Evolutionary conservation across 768 basidiomycete genomes (phyloP), one percentile per base, ranked within the genome.

Genomic region (Sarcodon aspratus): DNA sequence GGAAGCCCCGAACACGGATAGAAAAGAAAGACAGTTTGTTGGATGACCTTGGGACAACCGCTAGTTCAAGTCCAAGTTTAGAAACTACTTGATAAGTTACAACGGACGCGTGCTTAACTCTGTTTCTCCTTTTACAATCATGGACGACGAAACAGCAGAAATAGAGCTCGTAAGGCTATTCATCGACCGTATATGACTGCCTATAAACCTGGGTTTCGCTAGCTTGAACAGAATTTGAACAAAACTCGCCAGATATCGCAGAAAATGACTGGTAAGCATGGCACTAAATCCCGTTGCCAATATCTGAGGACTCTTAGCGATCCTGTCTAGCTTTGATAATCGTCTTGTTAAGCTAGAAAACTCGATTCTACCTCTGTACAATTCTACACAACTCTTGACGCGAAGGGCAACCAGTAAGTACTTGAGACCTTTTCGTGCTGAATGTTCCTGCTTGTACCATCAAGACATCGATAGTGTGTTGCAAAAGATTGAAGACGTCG

Each of bases 161-260:
- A 84, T 86, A 38, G 83, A 85, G 66, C 74, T 85, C 52, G 82
- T 82, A 54, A 27, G 65, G 54, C 17, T 33, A n/a, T 6, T 36
- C 21, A 33, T 3, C 15, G 34, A 10, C 33, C 9, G 34, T 7
- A 7, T 9, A 27, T 27, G 7, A 33, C 12, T n/a, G n/a, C 4
- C 12, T 35, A 27, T 44, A 48, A 35, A 15, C 7, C 36, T 27
- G 43, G 15, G 43, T 32, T 34, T 12, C 31, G n/a, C 42, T 27
- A 88, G 88, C 74, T 92, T 9, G 86, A 92, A 66, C 89, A 91
- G 64, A 90, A 91, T 60, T 69, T 92, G 38, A 80, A 85, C 63
- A 91, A 90, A 66, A 91, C 88, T 0, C 76, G 77, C 17, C 86
- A 86, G 58, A 84, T 88, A 52, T 90, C 88, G 1, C 83, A 85